Evolutionary conservation across 768 basidiomycete species (phyloP).

Genomic region (Udeniomyces megalosporus): DNA sequence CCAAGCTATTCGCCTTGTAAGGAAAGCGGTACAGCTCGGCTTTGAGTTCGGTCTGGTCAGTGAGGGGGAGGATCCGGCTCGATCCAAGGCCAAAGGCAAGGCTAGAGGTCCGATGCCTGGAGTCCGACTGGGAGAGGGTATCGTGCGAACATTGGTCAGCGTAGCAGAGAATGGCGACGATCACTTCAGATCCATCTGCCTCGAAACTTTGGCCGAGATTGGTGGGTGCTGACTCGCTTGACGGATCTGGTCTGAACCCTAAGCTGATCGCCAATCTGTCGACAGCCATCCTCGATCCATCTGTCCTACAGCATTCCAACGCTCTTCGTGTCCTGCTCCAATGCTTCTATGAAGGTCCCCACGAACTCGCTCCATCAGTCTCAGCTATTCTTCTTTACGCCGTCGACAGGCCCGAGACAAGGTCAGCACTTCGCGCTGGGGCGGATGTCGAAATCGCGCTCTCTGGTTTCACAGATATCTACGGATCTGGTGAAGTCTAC

Average conservation of each 20-base stretch:
- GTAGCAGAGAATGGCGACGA: constrained; percentile 88
- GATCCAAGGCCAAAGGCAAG: too few relatives aligned
- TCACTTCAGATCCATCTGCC: constrained; percentile 59
- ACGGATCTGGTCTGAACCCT: neutral
- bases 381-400: constrained; percentile 66
- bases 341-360: constrained; percentile 73
- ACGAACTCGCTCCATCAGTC: constrained; percentile 59
- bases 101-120: neutral
- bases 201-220: constrained; percentile 81
- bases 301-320: constrained; percentile 60
- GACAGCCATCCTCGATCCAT: constrained; percentile 72
- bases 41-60: neutral
- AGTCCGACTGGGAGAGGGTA: constrained; percentile 22
- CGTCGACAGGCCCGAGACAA: constrained; percentile 66
- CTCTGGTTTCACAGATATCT: constrained; percentile 79
- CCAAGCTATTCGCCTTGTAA: constrained; percentile 77
- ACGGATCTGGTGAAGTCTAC: constrained; percentile 64
- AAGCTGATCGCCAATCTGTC: neutral
- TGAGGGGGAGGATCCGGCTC: too few relatives aligned
- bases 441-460: constrained; percentile 84
- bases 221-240: constrained; percentile 36
- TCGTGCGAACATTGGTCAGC: constrained; percentile 70
- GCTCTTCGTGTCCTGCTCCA: constrained; percentile 75
- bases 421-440: constrained; percentile 60
- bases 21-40: constrained; percentile 49